phyloP scores from a whole-genome alignment of 2,329 filamentous ascomycete species.

The Dryadomyces quercivorus region DNA sequence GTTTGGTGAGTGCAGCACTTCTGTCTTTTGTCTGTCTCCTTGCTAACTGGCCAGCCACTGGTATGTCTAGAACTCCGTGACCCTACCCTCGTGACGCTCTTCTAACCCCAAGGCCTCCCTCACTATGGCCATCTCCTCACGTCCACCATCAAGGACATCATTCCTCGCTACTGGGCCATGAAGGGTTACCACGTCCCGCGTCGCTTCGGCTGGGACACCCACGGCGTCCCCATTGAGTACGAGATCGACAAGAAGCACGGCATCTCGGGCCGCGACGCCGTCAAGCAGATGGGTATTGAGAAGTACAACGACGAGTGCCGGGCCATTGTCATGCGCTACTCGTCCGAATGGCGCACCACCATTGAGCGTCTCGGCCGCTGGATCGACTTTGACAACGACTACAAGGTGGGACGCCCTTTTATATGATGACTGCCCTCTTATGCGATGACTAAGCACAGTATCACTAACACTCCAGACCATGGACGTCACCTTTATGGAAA shows the following conservation, averaged over 20 bases:
- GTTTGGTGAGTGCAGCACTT: slow-evolving; percentile 43
- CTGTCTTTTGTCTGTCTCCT: background rate
- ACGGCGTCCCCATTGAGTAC: slow-evolving; percentile 89
- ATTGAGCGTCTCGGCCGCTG: slow-evolving; percentile 84
- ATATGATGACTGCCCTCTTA: too few species aligned
- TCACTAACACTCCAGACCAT: slow-evolving; percentile 51
- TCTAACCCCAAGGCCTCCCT: slow-evolving; percentile 17
- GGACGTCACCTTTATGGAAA: slow-evolving; percentile 93
- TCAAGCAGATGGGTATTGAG: slow-evolving; percentile 73
- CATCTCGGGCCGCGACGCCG: slow-evolving; percentile 72
- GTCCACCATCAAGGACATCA: slow-evolving; percentile 94
- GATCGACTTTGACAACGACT: slow-evolving; percentile 97
- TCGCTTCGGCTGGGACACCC: slow-evolving; percentile 89
- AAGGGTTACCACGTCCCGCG: slow-evolving; percentile 76
- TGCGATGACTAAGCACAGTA: background rate
- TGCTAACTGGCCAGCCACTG: background rate
- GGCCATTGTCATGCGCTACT: slow-evolving; percentile 86
- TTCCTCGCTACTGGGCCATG: slow-evolving; percentile 80
- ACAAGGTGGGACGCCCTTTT: too few species aligned
- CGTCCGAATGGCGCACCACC: slow-evolving; percentile 74
- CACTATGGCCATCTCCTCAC: slow-evolving; percentile 67
- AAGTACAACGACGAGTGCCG: slow-evolving; percentile 89
- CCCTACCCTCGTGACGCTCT: background rate
- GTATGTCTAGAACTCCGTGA: background rate
- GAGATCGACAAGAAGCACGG: slow-evolving; percentile 95